phyloP scores from a whole-genome alignment of 1,284 basidiomycete genomes.

The Tilletia horrida region DNA sequence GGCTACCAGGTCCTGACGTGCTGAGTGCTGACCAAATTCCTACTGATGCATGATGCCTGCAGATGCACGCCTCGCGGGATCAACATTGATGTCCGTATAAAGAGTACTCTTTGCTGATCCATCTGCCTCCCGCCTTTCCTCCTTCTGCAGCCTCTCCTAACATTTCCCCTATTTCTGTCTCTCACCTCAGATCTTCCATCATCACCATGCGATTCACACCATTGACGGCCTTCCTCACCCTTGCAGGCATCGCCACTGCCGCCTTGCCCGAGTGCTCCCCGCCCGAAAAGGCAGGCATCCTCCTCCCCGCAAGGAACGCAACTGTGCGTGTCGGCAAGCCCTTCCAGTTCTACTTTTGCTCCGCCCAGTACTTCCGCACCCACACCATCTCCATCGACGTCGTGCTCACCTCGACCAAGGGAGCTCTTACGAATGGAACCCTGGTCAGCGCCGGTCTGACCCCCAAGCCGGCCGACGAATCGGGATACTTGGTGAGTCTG shows the following conservation, averaged over 20 bases:
- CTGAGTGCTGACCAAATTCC: too few species aligned
- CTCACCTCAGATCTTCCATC: background rate
- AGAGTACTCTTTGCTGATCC: too few species aligned
- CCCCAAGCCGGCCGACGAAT: background rate
- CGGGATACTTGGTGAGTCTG: background rate
- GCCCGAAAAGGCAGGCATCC: background rate
- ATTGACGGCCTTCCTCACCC: background rate
- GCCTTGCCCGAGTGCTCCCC: background rate
- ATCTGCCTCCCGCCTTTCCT: too few species aligned
- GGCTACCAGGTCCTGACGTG: too few species aligned
- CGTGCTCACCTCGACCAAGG: background rate
- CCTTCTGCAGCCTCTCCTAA: too few species aligned
- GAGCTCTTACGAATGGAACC: background rate
- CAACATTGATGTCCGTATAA: too few species aligned
- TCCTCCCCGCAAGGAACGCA: background rate
- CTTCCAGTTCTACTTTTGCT: constrained; percentile 10
- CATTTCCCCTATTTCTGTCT: too few species aligned
- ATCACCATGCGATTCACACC: background rate
- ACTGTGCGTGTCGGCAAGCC: background rate
- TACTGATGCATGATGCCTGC: too few species aligned
- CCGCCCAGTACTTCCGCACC: background rate
- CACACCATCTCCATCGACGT: constrained; percentile 8
- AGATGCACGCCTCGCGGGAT: too few species aligned
- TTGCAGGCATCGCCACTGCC: background rate
- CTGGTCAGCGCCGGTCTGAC: background rate